These are phyloP conservation scores for Aspergillus haitiensis DNA, from an alignment of 495 filamentous ascomycete species.

Conservation along the genomic window DNA sequence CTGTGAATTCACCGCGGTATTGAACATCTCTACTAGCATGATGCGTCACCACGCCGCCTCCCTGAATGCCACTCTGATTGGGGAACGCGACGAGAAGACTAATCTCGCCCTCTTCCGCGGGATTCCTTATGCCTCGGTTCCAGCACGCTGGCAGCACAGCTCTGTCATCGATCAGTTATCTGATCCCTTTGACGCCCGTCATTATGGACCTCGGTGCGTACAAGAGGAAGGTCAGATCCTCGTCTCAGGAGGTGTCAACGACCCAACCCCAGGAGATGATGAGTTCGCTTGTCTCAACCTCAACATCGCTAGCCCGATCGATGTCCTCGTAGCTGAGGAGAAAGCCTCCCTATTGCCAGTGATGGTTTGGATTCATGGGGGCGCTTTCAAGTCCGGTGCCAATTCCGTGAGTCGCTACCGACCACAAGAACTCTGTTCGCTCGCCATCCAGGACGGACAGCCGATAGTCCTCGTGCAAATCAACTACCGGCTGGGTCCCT, in stretches of 20 bases:
- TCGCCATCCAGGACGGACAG: background rate
- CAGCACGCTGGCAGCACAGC: background rate
- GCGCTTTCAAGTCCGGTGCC: background rate
- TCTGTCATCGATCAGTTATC: background rate
- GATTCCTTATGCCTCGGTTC: background rate
- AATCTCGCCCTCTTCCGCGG: background rate
- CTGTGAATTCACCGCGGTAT: too few species aligned
- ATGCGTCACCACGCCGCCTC: background rate
- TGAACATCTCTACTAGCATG: background rate
- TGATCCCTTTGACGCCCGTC: background rate
- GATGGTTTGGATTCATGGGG: constrained; percentile 1
- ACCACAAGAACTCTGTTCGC: background rate
- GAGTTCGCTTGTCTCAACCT: constrained; percentile 4
- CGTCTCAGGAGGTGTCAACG: background rate
- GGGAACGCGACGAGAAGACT: background rate
- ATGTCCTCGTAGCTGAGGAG: background rate
- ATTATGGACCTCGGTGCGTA: background rate
- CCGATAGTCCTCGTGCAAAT: background rate
- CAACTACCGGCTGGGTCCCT: background rate
- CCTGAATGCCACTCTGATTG: background rate
- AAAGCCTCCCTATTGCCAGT: background rate
- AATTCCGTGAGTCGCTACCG: background rate
- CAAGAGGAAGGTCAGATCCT: background rate
- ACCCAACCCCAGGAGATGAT: constrained; percentile 1
- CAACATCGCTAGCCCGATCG: background rate